Percentiles rank a stretch among this genome's conserved stretches.
Evolutionary conservation across 2,329 filamentous ascomycete genomes (phyloP).

Genomic region (Coniella vitis): DNA sequence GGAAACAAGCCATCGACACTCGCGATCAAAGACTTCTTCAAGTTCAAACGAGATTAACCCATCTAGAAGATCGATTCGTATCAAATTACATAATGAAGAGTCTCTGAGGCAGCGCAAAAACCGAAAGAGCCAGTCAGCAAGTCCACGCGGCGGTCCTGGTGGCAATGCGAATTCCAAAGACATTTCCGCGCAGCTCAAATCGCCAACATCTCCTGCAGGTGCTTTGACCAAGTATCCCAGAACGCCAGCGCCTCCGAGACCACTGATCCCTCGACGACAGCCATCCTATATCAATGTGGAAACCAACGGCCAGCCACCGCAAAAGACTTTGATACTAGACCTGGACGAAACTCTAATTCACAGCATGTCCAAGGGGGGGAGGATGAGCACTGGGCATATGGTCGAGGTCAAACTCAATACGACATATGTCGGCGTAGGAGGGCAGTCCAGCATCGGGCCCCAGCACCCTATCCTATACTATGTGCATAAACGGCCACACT

Average conservation of each 20-base stretch:
- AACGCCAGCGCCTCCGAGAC: constrained; percentile 80
- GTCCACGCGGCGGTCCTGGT: constrained; percentile 34
- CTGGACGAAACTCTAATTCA: constrained; percentile 97
- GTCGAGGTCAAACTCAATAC: constrained; percentile 89
- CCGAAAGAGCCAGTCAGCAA: constrained; percentile 49
- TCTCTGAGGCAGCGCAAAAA: constrained; percentile 66
- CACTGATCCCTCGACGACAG: constrained; percentile 80
- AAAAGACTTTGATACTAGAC: constrained; percentile 93
- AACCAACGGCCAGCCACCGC: constrained; percentile 47
- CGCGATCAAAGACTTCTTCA: constrained; percentile 56
- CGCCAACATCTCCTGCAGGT: constrained; percentile 76
- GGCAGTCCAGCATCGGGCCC: constrained; percentile 62
- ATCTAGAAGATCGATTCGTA: constrained; percentile 74
- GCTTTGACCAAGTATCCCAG: constrained; percentile 84
- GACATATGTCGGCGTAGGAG: constrained; percentile 59
- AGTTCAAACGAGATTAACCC: constrained; percentile 59
- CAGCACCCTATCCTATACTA: constrained; percentile 98
- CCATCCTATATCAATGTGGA: constrained; percentile 72
- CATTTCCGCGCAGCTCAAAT: constrained; percentile 79
- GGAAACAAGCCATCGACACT: constrained; percentile 38
- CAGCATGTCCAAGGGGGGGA: constrained; percentile 92
- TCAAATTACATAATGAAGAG: constrained; percentile 82
- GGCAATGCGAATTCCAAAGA: constrained; percentile 34
- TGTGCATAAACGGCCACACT: constrained; percentile 94
- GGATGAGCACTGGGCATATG: constrained; percentile 97